Evolutionary conservation across 2,329 filamentous ascomycete genomes (phyloP).

Genomic region (Didymella sp.): DNA sequence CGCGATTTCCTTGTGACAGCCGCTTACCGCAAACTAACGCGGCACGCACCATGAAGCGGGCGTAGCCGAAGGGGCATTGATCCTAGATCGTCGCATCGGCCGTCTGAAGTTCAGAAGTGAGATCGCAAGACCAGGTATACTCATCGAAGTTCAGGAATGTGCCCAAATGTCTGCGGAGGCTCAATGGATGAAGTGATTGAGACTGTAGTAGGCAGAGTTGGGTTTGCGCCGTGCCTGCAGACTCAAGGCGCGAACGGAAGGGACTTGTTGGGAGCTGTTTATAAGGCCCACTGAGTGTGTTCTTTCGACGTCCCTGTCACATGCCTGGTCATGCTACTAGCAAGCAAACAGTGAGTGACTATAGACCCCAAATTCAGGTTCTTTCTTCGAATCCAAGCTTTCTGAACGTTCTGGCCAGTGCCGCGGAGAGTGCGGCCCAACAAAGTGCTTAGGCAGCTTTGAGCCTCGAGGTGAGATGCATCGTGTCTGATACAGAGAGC

Average conservation of each 20-base stretch:
- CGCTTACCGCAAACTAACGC: conserved; percentile 14
- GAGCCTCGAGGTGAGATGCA: neutral
- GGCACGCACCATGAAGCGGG: conserved; percentile 8
- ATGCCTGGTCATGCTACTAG: neutral
- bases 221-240: neutral
- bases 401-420: conserved; percentile 3
- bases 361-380: neutral
- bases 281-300: neutral
- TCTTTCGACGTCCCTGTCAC: neutral
- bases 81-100: conserved; percentile 9
- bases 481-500: neutral
- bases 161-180: neutral
- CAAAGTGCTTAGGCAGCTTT: neutral
- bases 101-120: neutral
- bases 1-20: conserved; percentile 18
- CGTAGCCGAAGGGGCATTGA: conserved; percentile 13
- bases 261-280: neutral
- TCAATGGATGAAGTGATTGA: no score
- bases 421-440: neutral
- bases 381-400: neutral
- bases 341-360: neutral
- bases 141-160: neutral
- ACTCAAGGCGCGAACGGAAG: no score
- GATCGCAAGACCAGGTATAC: neutral
- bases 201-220: neutral